A percentile compares a stretch with the other conserved stretches of the same genome.
phyloP scores from a whole-genome alignment of 129 eudicot species.

The Escallonia rubra region DNA sequence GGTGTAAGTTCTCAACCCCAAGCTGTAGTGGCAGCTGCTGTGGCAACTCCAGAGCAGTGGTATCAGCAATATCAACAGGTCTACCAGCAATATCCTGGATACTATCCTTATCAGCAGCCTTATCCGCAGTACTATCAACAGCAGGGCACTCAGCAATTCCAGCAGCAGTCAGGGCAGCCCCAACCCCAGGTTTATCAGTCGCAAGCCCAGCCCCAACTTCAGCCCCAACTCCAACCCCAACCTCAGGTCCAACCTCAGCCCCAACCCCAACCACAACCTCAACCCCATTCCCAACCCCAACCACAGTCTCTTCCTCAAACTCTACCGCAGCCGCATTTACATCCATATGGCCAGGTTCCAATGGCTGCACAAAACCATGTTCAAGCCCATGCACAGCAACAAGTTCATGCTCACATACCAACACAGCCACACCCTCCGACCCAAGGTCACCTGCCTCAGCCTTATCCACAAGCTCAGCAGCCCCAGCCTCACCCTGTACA shows the following conservation, averaged over 20 bases:
- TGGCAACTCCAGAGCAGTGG: constrained; percentile 66
- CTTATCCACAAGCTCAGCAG: constrained; percentile 38
- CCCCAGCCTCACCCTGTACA: constrained; percentile 39
- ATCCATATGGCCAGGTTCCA: constrained; percentile 6
- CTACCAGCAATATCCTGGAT: constrained; percentile 76
- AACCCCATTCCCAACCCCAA: constrained; percentile 5
- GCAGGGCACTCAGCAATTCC: constrained; percentile 50
- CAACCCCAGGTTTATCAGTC: constrained; percentile 31
- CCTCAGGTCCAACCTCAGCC: not conserved
- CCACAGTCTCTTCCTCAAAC: constrained; percentile 2
- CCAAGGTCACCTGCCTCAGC: constrained; percentile 36
- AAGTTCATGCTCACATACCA: constrained; percentile 32
- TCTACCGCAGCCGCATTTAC: constrained; percentile 17
- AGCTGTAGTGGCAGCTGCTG: constrained; percentile 36
- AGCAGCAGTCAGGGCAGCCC: constrained; percentile 20
- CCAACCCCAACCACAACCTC: constrained; percentile 1
- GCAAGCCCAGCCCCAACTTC: constrained; percentile 21
- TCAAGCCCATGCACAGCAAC: constrained; percentile 34
- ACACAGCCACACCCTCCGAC: constrained; percentile 38
- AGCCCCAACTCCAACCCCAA: constrained; percentile 26
- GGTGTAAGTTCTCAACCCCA: constrained; percentile 37
- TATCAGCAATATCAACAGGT: constrained; percentile 72
- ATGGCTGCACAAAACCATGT: constrained; percentile 14
- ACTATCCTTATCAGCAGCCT: constrained; percentile 78
- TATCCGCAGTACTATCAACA: constrained; percentile 81